These are phyloP conservation scores for Dothiorella sarmentorum DNA, from an alignment of 2,329 filamentous ascomycete genomes.

Conservation along the genomic window DNA sequence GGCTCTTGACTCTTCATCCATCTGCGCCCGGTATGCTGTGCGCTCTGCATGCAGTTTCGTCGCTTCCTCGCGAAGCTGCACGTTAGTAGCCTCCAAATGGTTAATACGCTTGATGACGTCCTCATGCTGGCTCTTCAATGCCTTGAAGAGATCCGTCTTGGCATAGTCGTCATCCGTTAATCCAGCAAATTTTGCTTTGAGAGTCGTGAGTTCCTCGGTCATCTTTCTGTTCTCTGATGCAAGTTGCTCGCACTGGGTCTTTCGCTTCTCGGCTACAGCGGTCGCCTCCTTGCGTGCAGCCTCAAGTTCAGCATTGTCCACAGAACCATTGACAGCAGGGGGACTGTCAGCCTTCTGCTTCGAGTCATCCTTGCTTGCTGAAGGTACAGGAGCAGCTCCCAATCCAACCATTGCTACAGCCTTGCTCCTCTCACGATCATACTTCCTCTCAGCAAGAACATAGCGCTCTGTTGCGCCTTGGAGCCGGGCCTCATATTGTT, in stretches of 20 bases:
- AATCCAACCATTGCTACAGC: conserved; percentile 91
- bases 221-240: conserved; percentile 73
- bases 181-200: conserved; percentile 65
- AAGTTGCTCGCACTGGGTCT: conserved; percentile 79
- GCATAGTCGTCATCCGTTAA: conserved; percentile 91
- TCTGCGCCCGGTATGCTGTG: conserved; percentile 72
- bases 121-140: conserved; percentile 83
- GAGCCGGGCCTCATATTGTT: conserved; percentile 78
- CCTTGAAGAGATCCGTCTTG: conserved; percentile 89
- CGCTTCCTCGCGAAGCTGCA: conserved; percentile 77
- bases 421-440: conserved; percentile 82
- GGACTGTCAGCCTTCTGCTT: conserved; percentile 20
- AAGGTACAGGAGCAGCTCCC: conserved; percentile 63
- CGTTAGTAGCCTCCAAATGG: conserved; percentile 83
- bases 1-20: conserved; percentile 75
- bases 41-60: conserved; percentile 83
- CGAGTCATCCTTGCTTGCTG: conserved; percentile 38
- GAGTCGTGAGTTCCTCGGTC: conserved; percentile 73
- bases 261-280: conserved; percentile 75
- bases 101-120: conserved; percentile 91
- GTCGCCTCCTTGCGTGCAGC: conserved; percentile 73
- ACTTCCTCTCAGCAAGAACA: conserved; percentile 90
- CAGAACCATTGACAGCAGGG: conserved; percentile 42
- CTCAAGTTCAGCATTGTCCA: conserved; percentile 60
- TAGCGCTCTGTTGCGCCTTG: conserved; percentile 87